phyloP scores from a whole-genome alignment of 169 alveolate genomes.

The Fabrea salina region DNA sequence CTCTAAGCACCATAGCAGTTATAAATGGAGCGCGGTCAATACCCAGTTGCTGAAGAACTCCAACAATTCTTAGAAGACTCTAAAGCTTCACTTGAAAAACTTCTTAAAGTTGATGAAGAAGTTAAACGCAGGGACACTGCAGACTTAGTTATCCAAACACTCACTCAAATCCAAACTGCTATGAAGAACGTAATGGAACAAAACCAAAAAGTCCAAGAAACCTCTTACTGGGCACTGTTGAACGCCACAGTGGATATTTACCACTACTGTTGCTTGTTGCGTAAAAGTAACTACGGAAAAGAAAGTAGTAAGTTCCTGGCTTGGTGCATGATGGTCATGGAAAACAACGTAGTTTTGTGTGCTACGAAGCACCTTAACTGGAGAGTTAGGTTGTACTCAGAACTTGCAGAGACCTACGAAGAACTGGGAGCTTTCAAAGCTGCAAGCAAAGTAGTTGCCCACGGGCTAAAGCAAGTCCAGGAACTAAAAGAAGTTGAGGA shows the following conservation, averaged over 20 bases:
- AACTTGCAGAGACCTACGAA: conserved; percentile 58
- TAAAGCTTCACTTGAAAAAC: neutral
- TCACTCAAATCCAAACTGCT: neutral
- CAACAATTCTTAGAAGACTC: neutral
- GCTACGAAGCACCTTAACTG: conserved; percentile 67
- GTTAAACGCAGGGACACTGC: neutral
- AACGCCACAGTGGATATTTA: conserved; percentile 48
- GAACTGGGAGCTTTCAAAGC: conserved; percentile 69
- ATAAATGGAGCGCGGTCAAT: conserved; percentile 19
- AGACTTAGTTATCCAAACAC: neutral
- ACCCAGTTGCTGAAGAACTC: conserved; percentile 4
- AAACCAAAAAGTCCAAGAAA: conserved; percentile 44
- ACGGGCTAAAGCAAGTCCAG: conserved; percentile 58
- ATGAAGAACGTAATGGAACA: conserved; percentile 10
- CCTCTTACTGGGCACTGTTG: conserved; percentile 56
- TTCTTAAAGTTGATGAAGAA: neutral
- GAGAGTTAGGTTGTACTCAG: conserved; percentile 64
- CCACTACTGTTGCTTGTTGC: conserved; percentile 52
- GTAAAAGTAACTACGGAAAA: conserved; percentile 61
- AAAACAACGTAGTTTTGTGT: conserved; percentile 62
- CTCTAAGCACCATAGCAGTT: neutral
- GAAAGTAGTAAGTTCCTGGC: conserved; percentile 64
- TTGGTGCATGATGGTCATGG: conserved; percentile 56
- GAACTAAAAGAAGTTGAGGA: conserved; percentile 70
- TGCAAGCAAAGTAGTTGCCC: conserved; percentile 53